Percentiles rank a stretch among this genome's conserved stretches.
Conservation (phyloP, 306 rosid genomes). For the Cicer chorassanicum region DNA sequence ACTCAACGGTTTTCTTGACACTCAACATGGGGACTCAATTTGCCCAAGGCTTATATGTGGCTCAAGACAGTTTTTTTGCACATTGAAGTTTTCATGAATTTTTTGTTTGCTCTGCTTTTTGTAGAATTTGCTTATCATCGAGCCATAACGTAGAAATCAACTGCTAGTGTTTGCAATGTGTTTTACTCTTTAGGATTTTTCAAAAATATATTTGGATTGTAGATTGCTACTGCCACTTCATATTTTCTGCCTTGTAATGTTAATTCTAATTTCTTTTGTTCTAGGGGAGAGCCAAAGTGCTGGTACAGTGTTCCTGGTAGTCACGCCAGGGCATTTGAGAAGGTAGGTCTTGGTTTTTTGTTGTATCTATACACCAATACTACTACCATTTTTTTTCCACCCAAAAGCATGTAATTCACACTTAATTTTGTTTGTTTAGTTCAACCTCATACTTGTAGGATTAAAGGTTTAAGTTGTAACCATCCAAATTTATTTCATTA, state of each 20-base stretch:
- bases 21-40: background rate
- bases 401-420: slow-evolving; percentile 2
- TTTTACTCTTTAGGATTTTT: slow-evolving; percentile 20
- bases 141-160: slow-evolving; percentile 20
- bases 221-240: slow-evolving; percentile 29
- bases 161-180: slow-evolving; percentile 15
- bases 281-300: slow-evolving; percentile 99
- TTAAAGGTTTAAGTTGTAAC: slow-evolving; percentile 9
- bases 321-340: slow-evolving; percentile 85
- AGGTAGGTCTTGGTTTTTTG: slow-evolving; percentile 58
- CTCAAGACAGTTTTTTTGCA: slow-evolving; percentile 12
- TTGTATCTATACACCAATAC: slow-evolving; percentile 33
- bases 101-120: slow-evolving; percentile 3
- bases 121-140: slow-evolving; percentile 16
- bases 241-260: slow-evolving; percentile 17
- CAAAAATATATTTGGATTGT: slow-evolving; percentile 11
- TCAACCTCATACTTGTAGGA: slow-evolving; percentile 33
- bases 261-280: slow-evolving; percentile 50
- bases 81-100: slow-evolving; percentile 13
- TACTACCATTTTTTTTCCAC: background rate
- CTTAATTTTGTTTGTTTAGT: slow-evolving; percentile 36
- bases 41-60: slow-evolving; percentile 35
- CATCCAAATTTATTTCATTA: slow-evolving; percentile 31
- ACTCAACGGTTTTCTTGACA: background rate
- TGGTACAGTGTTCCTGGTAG: slow-evolving; percentile 99